Evolutionary conservation across 2,329 filamentous ascomycete species (phyloP).

Genomic region (Gaeumannomyces sp.): DNA sequence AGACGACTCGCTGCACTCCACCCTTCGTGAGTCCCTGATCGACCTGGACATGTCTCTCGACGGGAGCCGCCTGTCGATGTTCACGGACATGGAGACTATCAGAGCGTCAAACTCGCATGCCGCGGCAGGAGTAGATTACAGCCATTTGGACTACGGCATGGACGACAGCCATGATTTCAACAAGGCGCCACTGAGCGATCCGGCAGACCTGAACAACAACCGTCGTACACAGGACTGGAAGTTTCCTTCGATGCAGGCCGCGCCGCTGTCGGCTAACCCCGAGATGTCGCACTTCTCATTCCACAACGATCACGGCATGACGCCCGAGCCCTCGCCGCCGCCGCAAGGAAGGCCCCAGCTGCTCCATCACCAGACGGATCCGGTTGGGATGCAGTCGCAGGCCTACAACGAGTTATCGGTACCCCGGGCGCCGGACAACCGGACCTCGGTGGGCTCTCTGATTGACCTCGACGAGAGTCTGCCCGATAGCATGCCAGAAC

Average conservation of each 20-base stretch:
- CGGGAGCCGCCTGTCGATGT: constrained; percentile 49
- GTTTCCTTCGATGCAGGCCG: constrained; percentile 40
- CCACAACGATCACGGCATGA: constrained; percentile 20
- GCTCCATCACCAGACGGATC: constrained; percentile 42
- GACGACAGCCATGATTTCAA: constrained; percentile 39
- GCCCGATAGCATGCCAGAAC: constrained; percentile 42
- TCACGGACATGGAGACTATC: constrained; percentile 57
- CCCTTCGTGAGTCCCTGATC: constrained; percentile 58
- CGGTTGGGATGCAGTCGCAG: constrained; percentile 30
- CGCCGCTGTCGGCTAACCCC: constrained; percentile 43
- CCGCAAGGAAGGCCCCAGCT: constrained; percentile 31
- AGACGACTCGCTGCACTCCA: constrained; percentile 45
- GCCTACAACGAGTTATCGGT: constrained; percentile 27
- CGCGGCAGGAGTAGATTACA: constrained; percentile 19
- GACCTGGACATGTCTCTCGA: constrained; percentile 56
- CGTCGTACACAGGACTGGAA: constrained; percentile 44
- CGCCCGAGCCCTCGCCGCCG: constrained; percentile 20
- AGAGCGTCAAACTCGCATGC: constrained; percentile 47
- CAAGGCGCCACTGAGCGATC: constrained; percentile 51
- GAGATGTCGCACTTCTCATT: constrained; percentile 40
- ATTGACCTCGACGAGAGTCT: constrained; percentile 30
- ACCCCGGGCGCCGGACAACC: constrained; percentile 25
- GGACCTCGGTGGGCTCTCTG: constrained; percentile 28
- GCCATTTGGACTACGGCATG: constrained; percentile 38
- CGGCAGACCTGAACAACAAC: constrained; percentile 42